A percentile compares a stretch with the other conserved stretches of the same genome.
These are phyloP conservation scores for Phoma herbarum DNA, from an alignment of 2,329 filamentous ascomycete species.

Conservation along the genomic window DNA sequence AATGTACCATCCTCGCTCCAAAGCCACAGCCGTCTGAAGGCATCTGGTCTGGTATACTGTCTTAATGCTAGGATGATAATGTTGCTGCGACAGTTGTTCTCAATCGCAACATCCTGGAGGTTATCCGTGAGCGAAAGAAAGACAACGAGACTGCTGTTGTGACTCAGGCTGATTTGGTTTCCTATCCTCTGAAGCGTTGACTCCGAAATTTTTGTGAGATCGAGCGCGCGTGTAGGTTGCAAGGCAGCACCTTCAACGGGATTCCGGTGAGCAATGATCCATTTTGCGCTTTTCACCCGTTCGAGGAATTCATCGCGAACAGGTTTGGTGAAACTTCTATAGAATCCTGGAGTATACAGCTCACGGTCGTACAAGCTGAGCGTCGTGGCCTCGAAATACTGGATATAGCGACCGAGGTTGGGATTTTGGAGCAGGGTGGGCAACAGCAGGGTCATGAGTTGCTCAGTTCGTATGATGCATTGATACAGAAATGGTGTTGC, in stretches of 20 bases:
- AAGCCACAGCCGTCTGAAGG: neutral
- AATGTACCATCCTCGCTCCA: neutral
- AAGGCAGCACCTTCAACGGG: neutral
- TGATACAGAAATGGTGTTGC: constrained; percentile 28
- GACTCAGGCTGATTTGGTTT: neutral
- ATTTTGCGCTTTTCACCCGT: neutral
- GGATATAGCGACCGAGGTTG: constrained; percentile 1
- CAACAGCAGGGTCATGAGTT: neutral
- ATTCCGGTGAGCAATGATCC: neutral
- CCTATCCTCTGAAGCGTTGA: neutral
- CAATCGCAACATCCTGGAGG: neutral
- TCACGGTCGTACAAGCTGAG: neutral
- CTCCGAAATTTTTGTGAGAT: neutral
- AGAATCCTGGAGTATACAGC: neutral
- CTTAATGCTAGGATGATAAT: neutral
- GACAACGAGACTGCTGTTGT: neutral
- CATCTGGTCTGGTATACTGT: neutral
- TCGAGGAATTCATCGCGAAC: neutral
- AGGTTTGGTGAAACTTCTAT: neutral
- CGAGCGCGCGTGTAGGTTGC: neutral
- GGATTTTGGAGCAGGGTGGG: constrained; percentile 1
- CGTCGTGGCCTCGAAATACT: neutral
- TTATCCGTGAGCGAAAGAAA: neutral
- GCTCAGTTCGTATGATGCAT: constrained; percentile 21
- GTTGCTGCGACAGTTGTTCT: neutral